Conservation (phyloP, 805 yeast species). For the Komagataella kurtzmanii region DNA sequence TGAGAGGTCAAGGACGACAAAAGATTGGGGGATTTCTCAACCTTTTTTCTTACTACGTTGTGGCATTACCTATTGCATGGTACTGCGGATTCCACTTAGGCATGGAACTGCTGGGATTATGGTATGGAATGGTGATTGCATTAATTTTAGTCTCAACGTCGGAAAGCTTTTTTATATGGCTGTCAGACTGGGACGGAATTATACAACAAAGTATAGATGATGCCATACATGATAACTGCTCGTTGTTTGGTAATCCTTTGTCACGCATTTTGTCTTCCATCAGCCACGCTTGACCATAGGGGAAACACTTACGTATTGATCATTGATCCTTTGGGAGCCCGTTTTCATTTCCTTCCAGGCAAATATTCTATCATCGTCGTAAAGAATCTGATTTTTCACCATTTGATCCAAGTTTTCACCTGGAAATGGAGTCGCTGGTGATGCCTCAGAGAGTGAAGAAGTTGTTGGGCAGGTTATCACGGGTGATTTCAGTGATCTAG, state of each 20-base stretch:
- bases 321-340: neutral
- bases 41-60: slow-evolving; percentile 49
- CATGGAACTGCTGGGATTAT: slow-evolving; percentile 23
- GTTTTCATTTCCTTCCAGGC: neutral
- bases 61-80: slow-evolving; percentile 59
- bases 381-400: neutral
- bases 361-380: neutral
- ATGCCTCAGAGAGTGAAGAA: neutral
- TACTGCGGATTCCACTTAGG: slow-evolving; percentile 36
- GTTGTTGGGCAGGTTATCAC: neutral
- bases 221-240: slow-evolving; percentile 10
- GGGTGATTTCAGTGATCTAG: neutral
- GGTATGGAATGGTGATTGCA: slow-evolving; percentile 21
- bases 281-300: neutral
- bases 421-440: neutral
- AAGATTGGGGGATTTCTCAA: slow-evolving; percentile 41
- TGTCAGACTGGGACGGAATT: slow-evolving; percentile 28
- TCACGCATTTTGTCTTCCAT: neutral
- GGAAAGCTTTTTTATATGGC: slow-evolving; percentile 24
- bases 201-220: slow-evolving; percentile 28
- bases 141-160: slow-evolving; percentile 17
- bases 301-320: neutral
- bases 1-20: slow-evolving; percentile 47
- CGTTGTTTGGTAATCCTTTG: neutral
- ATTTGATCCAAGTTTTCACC: neutral